Conservation (phyloP, 2,329 filamentous ascomycete species). For the Colletotrichum simmondsii region DNA sequence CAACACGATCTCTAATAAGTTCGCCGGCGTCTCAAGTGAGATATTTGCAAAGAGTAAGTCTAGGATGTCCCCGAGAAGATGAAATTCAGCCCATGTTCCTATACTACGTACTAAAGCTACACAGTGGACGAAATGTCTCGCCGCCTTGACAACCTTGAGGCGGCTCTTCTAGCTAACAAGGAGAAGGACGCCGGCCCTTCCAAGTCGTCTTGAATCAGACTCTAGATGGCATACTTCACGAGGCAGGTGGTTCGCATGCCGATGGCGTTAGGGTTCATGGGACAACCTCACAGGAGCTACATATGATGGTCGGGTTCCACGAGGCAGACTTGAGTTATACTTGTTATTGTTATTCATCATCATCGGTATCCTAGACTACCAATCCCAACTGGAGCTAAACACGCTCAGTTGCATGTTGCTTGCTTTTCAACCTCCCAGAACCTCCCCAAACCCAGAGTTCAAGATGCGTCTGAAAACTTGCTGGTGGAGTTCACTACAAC, state of each 20-base stretch:
- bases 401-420: constrained; percentile 20
- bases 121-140: constrained; percentile 95
- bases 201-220: constrained; percentile 44
- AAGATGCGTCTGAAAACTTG: constrained; percentile 7
- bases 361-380: constrained; percentile 24
- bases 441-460: neutral
- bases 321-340: constrained; percentile 9
- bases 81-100: neutral
- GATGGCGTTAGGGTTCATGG: constrained; percentile 16
- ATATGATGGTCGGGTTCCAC: neutral
- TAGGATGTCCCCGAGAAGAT: neutral
- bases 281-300: constrained; percentile 6
- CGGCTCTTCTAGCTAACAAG: constrained; percentile 72
- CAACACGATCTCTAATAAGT: constrained; percentile 86
- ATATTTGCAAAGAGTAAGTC: constrained; percentile 87
- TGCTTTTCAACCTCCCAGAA: constrained; percentile 2
- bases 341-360: constrained; percentile 19
- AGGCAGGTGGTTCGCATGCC: neutral
- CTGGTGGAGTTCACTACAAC: constrained; percentile 60
- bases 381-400: constrained; percentile 22
- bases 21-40: constrained; percentile 85
- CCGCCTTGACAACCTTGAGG: constrained; percentile 84
- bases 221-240: neutral
- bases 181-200: constrained; percentile 51
- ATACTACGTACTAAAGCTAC: neutral